A percentile compares a stretch with the other conserved stretches of the same genome.
phyloP scores from a whole-genome alignment of 2,329 filamentous ascomycete species.

The Ceratocystis huliohia region DNA sequence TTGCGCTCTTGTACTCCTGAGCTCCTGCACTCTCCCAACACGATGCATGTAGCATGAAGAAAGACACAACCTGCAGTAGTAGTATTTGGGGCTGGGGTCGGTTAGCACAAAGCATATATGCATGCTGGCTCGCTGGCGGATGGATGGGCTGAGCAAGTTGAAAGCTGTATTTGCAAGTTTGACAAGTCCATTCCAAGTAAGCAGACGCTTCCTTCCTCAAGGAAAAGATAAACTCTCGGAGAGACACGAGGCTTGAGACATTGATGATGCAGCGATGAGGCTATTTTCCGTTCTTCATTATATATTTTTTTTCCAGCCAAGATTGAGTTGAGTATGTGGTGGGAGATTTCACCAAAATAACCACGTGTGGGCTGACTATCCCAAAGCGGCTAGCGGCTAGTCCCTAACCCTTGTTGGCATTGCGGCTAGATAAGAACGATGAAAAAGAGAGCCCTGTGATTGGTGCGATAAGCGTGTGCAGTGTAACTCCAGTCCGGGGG shows the following conservation, averaged over 20 bases:
- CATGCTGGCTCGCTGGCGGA: not conserved
- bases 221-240: too few species aligned
- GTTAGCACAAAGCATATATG: not conserved
- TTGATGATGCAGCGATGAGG: too few species aligned
- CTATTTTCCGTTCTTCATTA: too few species aligned
- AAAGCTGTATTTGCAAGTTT: too few species aligned
- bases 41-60: not conserved
- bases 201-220: too few species aligned
- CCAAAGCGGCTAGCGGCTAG: not conserved
- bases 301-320: not conserved
- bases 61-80: not conserved
- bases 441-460: not conserved
- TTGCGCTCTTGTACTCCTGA: not conserved
- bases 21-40: not conserved
- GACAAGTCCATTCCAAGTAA: too few species aligned
- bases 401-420: not conserved
- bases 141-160: not conserved
- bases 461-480: not conserved
- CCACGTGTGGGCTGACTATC: not conserved
- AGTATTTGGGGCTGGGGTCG: not conserved
- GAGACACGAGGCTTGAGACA: too few species aligned
- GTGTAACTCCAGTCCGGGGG: not conserved
- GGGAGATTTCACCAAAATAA: not conserved
- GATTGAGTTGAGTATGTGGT: not conserved
- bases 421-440: conserved; percentile 1